Conservation (phyloP, 306 rosid genomes). For the Begonia loranthoides region DNA sequence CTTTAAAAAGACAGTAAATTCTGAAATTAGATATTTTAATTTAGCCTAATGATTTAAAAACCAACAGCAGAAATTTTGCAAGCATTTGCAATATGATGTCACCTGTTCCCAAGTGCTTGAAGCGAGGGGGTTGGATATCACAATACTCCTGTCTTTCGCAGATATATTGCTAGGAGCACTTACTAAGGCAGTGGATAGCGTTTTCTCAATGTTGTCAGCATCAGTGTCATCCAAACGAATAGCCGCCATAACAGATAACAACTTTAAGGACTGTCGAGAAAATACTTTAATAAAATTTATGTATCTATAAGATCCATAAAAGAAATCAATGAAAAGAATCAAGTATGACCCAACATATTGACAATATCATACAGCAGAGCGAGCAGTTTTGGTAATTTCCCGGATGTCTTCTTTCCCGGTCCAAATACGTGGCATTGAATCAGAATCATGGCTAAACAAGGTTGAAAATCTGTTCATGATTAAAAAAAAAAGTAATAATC, state of each 20-base stretch:
- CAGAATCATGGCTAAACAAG: constrained; percentile 88
- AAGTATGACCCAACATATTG: constrained; percentile 3
- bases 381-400: constrained; percentile 86
- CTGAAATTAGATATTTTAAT: too few species aligned
- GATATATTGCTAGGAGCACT: constrained; percentile 35
- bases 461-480: constrained; percentile 58
- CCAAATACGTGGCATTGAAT: constrained; percentile 98
- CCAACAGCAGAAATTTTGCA: too few species aligned
- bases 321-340: not conserved
- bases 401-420: constrained; percentile 85
- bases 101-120: constrained; percentile 92
- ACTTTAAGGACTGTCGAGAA: constrained; percentile 64
- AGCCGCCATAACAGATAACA: constrained; percentile 85
- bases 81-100: not conserved
- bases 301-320: not conserved
- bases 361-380: constrained; percentile 52
- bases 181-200: constrained; percentile 45
- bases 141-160: constrained; percentile 38
- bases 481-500: not conserved
- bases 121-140: constrained; percentile 63
- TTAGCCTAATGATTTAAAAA: too few species aligned
- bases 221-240: constrained; percentile 64
- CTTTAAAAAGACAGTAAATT: too few species aligned
- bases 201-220: constrained; percentile 50
- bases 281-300: not conserved